Base-by-base conservation (phyloP, 1,284 basidiomycete species). In the Rhodotorula sp. region DNA sequence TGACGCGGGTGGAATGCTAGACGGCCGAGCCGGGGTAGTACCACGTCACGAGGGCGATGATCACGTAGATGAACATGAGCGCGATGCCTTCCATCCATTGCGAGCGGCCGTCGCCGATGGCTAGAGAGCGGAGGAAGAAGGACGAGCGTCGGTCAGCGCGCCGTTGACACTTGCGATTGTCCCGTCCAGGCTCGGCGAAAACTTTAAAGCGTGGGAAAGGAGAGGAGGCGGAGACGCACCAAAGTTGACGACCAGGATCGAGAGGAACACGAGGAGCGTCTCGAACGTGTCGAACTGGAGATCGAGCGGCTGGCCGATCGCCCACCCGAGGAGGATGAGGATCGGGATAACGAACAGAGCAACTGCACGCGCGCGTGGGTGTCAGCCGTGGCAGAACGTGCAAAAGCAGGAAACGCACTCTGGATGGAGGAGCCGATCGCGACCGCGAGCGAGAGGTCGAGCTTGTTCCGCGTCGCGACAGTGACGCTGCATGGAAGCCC, bases 271-370 rank as follows among this genome's bases (percentile, higher is more conserved):
- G 27, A 81, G 77, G 68, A 84, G 81, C 8, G 82, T 81, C 78
- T 81, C 84, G 76, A 83, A 84, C 21, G 81, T 79, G 77, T 79
- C 71, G 64, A 80, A 81, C 67, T 67, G 80, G 41, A 84, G 76
- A 29, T 82, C 80, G 78, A 85, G 81, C 12, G 84, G 84, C 73
- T 85, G 84, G 0, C 83, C 83, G 53, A 85, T 84, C 21, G 78
- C 78, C 84, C 84, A 84, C 8, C 81, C 84, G 66, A 85, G 76
- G 22, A 85, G 73, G 39, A 89, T 84, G 64, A 89, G 81, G 36
- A 88, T 88, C 81, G 91, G 91, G 77, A 93, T 87, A 70, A 93
- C 88, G 80, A 94, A 79, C 50, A 94, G 85, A 1, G 91, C 89
- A 69, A 63, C 53, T 51, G 50, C n/a, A 13, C 46, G 21, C 46